phyloP scores from a whole-genome alignment of 2,329 filamentous ascomycete genomes.

The Verticillium dahliae region DNA sequence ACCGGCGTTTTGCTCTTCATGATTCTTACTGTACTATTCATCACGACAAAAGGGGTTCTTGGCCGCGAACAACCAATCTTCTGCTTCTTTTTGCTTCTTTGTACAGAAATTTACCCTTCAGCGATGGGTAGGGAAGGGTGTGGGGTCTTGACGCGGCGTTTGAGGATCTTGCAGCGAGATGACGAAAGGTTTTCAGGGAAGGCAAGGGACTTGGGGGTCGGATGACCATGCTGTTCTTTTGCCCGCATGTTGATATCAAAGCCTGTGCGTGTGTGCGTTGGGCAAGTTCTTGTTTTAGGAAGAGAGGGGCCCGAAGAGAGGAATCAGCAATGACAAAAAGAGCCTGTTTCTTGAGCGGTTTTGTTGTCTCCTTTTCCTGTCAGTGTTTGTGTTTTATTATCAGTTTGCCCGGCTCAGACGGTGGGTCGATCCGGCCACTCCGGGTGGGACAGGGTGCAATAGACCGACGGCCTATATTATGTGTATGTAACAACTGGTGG shows the following conservation, averaged over 20 bases:
- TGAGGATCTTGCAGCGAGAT: not conserved
- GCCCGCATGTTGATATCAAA: not conserved
- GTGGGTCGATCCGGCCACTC: not conserved
- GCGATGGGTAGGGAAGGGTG: not conserved
- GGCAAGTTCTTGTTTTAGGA: not conserved
- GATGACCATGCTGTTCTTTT: not conserved
- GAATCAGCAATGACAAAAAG: not conserved
- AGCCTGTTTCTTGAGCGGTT: not conserved
- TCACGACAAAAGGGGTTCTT: not conserved
- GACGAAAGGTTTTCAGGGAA: not conserved
- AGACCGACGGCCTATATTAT: not conserved
- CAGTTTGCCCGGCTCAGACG: not conserved
- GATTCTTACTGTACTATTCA: not conserved
- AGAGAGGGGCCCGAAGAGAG: not conserved
- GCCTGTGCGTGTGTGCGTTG: not conserved
- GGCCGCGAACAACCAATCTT: not conserved
- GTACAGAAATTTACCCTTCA: not conserved
- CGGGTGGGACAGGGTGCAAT: not conserved
- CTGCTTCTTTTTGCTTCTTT: not conserved
- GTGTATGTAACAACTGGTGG: not conserved
- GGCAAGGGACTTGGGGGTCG: not conserved
- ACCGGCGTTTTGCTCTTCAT: not conserved
- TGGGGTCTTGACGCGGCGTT: not conserved
- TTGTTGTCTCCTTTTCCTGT: not conserved
- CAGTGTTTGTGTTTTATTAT: not conserved